Conservation (phyloP, 1,139 yeast genomes). For the Diutina neorugosa region DNA sequence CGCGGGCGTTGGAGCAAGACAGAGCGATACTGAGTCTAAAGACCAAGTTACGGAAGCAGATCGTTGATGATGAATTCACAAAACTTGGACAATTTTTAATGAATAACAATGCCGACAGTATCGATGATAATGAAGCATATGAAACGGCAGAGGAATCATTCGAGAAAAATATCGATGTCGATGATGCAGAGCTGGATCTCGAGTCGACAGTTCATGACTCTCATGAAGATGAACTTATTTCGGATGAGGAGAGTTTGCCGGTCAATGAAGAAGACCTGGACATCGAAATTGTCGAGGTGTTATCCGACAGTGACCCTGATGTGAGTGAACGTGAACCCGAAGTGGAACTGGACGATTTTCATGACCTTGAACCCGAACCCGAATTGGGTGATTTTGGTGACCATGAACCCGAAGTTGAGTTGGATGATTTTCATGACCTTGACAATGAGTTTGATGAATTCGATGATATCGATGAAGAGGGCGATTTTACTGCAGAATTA, state of each 20-base stretch:
- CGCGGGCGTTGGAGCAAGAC: not conserved
- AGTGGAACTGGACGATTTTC: slow-evolving; percentile 3
- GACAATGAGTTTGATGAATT: not conserved
- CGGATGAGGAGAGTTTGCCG: slow-evolving; percentile 4
- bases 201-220: not conserved
- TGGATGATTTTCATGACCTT: slow-evolving; percentile 2
- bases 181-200: not conserved
- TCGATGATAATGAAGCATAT: not conserved
- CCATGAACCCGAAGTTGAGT: not conserved
- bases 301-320: slow-evolving; percentile 5
- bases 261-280: slow-evolving; percentile 6
- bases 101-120: not conserved
- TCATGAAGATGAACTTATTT: not conserved
- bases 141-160: slow-evolving; percentile 5
- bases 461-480: slow-evolving; percentile 4
- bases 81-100: not conserved
- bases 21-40: not conserved
- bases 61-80: not conserved
- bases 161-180: slow-evolving; percentile 5
- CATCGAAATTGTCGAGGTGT: slow-evolving; percentile 3
- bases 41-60: not conserved
- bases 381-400: slow-evolving; percentile 1
- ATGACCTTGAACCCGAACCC: slow-evolving; percentile 1
- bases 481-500: slow-evolving; percentile 13
- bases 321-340: not conserved